A percentile compares a stretch with the other conserved stretches of the same genome.
These are phyloP conservation scores for Yarrowia galli DNA, from an alignment of 1,139 yeast species.

Conservation along the genomic window DNA sequence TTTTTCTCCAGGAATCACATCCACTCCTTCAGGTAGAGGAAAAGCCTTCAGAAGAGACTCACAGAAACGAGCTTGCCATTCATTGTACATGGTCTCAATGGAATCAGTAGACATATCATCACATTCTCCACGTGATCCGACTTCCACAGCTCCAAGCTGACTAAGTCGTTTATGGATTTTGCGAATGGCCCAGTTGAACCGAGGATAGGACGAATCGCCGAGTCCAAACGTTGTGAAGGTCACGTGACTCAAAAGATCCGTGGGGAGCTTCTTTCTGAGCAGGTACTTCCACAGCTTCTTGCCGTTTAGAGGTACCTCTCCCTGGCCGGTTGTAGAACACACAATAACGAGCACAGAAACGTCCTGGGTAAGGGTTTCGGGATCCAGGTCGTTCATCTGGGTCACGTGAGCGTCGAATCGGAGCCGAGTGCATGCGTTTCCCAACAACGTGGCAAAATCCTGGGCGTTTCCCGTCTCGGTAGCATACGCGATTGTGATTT, in stretches of 20 bases:
- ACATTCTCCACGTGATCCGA: slow-evolving; percentile 80
- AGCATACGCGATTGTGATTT: slow-evolving; percentile 67
- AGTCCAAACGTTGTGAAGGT: slow-evolving; percentile 80
- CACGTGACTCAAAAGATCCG: slow-evolving; percentile 62
- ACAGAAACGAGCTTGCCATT: slow-evolving; percentile 70
- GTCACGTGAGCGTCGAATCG: slow-evolving; percentile 57
- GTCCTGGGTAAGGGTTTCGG: slow-evolving; percentile 45
- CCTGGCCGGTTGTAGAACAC: slow-evolving; percentile 95
- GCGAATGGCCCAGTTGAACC: slow-evolving; percentile 81
- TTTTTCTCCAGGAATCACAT: slow-evolving; percentile 53
- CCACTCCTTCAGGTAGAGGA: slow-evolving; percentile 46
- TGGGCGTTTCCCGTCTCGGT: slow-evolving; percentile 94
- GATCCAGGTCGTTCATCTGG: slow-evolving; percentile 69
- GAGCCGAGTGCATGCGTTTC: slow-evolving; percentile 62
- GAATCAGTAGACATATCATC: slow-evolving; percentile 88
- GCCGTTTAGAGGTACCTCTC: slow-evolving; percentile 86
- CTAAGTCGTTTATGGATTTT: slow-evolving; percentile 78
- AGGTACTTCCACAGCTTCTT: slow-evolving; percentile 75
- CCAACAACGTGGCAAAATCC: slow-evolving; percentile 77
- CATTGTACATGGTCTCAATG: slow-evolving; percentile 74
- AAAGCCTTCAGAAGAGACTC: slow-evolving; percentile 52
- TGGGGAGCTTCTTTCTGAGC: slow-evolving; percentile 71
- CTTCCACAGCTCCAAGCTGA: slow-evolving; percentile 82
- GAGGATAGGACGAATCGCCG: slow-evolving; percentile 94
- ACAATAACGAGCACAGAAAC: slow-evolving; percentile 64